These are phyloP conservation scores for Phascolomyces articulosus DNA, from an alignment of 371 early-diverging fungal genomes.

Conservation along the genomic window DNA sequence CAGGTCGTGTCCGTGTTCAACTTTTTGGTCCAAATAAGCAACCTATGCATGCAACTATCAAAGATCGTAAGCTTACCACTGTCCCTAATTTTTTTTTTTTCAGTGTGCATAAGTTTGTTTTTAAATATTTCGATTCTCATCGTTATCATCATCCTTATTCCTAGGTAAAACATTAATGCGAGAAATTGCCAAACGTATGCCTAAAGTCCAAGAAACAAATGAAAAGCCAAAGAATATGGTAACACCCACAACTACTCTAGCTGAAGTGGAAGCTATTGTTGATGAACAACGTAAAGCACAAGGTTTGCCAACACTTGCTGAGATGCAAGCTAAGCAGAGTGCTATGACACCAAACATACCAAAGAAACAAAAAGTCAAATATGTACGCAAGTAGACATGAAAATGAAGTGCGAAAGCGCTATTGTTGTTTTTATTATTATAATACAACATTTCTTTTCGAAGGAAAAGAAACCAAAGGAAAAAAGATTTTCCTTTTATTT, in stretches of 20 bases:
- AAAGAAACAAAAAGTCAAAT: slow-evolving; percentile 47
- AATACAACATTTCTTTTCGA: slow-evolving; percentile 22
- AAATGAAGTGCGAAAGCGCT: no score
- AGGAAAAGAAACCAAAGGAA: slow-evolving; percentile 21
- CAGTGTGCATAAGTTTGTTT: neutral
- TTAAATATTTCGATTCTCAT: neutral
- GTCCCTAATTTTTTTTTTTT: neutral
- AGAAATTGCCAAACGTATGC: slow-evolving; percentile 41
- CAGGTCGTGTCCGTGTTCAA: slow-evolving; percentile 60
- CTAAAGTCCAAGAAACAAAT: slow-evolving; percentile 36
- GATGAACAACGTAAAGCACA: slow-evolving; percentile 53
- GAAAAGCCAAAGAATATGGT: slow-evolving; percentile 38
- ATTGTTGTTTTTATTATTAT: neutral
- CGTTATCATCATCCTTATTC: neutral
- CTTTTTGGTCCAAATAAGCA: slow-evolving; percentile 37
- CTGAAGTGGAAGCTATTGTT: slow-evolving; percentile 43
- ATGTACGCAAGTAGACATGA: slow-evolving; percentile 39
- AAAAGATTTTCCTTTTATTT: neutral
- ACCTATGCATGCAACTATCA: slow-evolving; percentile 4
- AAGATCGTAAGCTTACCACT: slow-evolving; percentile 2
- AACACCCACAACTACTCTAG: slow-evolving; percentile 38
- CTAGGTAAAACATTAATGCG: slow-evolving; percentile 38
- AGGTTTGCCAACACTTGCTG: slow-evolving; percentile 49
- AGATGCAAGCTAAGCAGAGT: slow-evolving; percentile 27
- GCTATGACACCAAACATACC: slow-evolving; percentile 30